phyloP scores from a whole-genome alignment of 805 yeast genomes.

The Barnettozyma populi region DNA sequence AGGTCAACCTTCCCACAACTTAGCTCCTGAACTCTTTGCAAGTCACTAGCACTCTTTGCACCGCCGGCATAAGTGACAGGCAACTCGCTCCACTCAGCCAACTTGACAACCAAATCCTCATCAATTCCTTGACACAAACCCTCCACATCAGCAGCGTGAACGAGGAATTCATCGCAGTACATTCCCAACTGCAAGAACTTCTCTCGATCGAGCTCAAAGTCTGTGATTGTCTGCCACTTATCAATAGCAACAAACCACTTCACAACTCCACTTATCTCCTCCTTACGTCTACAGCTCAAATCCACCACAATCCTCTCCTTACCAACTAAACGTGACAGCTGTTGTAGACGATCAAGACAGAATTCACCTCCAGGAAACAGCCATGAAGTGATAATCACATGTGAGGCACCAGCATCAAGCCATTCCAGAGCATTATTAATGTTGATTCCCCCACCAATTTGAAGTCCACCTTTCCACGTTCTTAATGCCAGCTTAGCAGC shows the following conservation, averaged over 20 bases:
- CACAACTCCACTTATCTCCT: conserved; percentile 17
- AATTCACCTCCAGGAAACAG: conserved; percentile 63
- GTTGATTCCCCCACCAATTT: conserved; percentile 92
- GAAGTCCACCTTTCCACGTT: conserved; percentile 70
- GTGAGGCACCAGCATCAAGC: conserved; percentile 75
- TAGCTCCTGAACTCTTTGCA: conserved; percentile 56
- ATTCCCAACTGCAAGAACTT: conserved; percentile 48
- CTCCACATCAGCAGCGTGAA: conserved; percentile 98
- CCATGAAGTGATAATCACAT: conserved; percentile 91
- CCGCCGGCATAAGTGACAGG: conserved; percentile 97
- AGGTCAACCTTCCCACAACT: conserved; percentile 84
- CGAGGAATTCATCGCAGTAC: conserved; percentile 80
- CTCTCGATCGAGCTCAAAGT: conserved; percentile 45
- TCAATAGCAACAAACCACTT: conserved; percentile 96
- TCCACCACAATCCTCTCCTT: conserved; percentile 73
- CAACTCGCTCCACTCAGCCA: conserved; percentile 76
- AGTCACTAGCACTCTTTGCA: conserved; percentile 68
- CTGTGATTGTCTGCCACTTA: conserved; percentile 92
- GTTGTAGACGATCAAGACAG: conserved; percentile 43
- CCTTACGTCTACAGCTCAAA: conserved; percentile 68
- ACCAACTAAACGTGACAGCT: conserved; percentile 54
- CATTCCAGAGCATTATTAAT: conserved; percentile 67
- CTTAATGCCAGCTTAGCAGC: conserved; percentile 75
- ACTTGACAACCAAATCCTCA: conserved; percentile 58
- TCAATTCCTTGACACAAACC: conserved; percentile 95